These are phyloP conservation scores for Penicillium cinerascens DNA, from an alignment of 495 filamentous ascomycete species.

Conservation along the genomic window DNA sequence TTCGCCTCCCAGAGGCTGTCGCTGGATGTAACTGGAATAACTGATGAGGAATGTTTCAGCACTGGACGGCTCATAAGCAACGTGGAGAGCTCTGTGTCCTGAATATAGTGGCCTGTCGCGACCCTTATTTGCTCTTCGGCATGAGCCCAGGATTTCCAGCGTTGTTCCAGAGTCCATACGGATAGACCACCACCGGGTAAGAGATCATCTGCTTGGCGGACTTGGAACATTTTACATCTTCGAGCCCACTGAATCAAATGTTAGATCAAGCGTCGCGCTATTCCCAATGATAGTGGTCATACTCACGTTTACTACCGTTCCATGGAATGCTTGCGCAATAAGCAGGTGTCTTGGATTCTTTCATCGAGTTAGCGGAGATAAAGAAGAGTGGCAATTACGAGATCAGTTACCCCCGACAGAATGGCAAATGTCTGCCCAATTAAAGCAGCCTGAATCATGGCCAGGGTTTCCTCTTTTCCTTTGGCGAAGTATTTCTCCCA, in stretches of 20 bases:
- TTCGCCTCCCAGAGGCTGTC: conserved; percentile 28
- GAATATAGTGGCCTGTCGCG: conserved; percentile 22
- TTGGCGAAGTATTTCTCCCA: conserved; percentile 18
- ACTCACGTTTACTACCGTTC: conserved; percentile 27
- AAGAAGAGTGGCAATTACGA: conserved; percentile 6
- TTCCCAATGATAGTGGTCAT: too few relatives aligned
- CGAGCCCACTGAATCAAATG: background rate
- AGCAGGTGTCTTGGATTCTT: conserved; percentile 23
- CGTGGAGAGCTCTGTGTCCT: conserved; percentile 31
- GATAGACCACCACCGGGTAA: too few relatives aligned
- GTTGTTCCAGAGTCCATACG: conserved; percentile 7
- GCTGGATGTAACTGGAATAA: conserved; percentile 10
- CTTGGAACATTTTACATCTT: conserved; percentile 2
- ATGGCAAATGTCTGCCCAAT: conserved; percentile 40
- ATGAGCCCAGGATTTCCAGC: conserved; percentile 17
- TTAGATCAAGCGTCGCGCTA: too few relatives aligned
- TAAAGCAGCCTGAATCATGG: conserved; percentile 31
- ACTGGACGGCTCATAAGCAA: conserved; percentile 31
- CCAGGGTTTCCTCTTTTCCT: conserved; percentile 11
- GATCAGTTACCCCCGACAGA: conserved; percentile 31
- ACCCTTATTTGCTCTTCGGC: conserved; percentile 17
- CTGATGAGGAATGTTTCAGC: conserved; percentile 20
- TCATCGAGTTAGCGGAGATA: background rate
- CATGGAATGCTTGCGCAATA: conserved; percentile 31
- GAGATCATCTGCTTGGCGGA: too few relatives aligned